Conservation (phyloP, 2,329 filamentous ascomycete genomes). For the Diaporthe sp. region DNA sequence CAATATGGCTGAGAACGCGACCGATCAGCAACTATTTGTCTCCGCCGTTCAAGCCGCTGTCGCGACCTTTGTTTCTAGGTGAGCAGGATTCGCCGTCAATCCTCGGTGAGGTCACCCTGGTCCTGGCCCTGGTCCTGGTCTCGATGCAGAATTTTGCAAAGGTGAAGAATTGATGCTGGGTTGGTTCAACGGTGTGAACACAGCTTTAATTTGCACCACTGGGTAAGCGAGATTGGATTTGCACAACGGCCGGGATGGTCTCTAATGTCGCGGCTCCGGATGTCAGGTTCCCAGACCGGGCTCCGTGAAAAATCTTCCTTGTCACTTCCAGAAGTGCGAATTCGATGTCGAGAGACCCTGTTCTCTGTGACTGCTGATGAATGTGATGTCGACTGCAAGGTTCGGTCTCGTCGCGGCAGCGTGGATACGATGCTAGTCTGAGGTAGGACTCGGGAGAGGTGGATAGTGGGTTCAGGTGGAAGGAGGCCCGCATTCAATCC, state of each 20-base stretch:
- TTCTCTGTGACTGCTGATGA: constrained; percentile 1
- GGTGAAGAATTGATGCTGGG: not conserved
- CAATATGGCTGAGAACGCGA: constrained; percentile 2
- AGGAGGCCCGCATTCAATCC: constrained; percentile 26
- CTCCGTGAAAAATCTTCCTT: constrained; percentile 36
- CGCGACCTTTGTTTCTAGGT: not conserved
- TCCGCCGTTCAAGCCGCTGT: not conserved
- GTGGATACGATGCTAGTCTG: constrained; percentile 17
- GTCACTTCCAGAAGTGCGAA: constrained; percentile 30
- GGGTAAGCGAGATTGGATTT: constrained; percentile 39
- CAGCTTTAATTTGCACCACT: constrained; percentile 32
- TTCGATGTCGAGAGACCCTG: constrained; percentile 33
- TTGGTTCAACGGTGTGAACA: constrained; percentile 27
- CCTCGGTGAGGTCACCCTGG: constrained; percentile 31
- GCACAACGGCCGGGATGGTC: constrained; percentile 33
- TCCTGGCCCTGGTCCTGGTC: constrained; percentile 11
- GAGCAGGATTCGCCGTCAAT: not conserved
- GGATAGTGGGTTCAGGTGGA: constrained; percentile 22
- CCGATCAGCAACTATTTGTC: not conserved
- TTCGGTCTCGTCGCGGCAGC: constrained; percentile 11
- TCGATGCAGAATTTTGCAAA: constrained; percentile 33
- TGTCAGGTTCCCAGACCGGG: constrained; percentile 32
- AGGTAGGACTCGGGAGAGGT: constrained; percentile 32
- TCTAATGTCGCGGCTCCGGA: constrained; percentile 34
- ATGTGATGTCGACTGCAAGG: constrained; percentile 27